Evolutionary conservation across 345 rosid genomes (phyloP), one percentile per base, ranked within the genome.

Genomic region (Viola odorata): DNA sequence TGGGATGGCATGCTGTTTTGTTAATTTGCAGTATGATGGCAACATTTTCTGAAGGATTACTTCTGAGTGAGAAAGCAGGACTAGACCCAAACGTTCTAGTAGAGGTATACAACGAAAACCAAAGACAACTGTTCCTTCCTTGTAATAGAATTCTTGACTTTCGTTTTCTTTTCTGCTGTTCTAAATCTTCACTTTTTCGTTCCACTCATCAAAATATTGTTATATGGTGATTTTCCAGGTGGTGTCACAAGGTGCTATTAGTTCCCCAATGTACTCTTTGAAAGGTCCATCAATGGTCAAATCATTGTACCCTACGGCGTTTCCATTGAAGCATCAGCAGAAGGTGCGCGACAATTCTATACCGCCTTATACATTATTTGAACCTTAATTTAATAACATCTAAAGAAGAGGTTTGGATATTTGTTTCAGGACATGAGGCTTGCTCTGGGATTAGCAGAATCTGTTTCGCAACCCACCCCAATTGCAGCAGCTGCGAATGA

Each of bases 311-410:
- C 88, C 96, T 0, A 81, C 98, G 0, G 92, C 98, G 6, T 89
- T 91, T 57, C 98, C 98, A 32, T 71, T 91, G 55, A 91, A 89
- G 75, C 98, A 87, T 72, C 98, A 91, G 72, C 98, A 91, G 74
- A 91, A 91, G 98, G 98, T 91, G 65, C 41, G 79, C 58, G 55
- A 15, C 37, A 52, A 45, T n/a, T 48, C 64, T 36, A 53, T 13
- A 47, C 52, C 57, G 40, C 57, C 38, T 9, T 50, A 45, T 17
- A 45, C 38, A 7, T 45, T 44, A 15, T 7, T 14, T 23, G 0
- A 12, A 7, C 15, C 36, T 5, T 47, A 13, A 52, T 7, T 63
- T 59, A 53, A 50, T 8, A 39, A 49, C 23, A 23, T 14, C 40
- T 52, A 3, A 48, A 55, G 12, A 59, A 50, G 32, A 12, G 23